Percentiles rank a stretch among this genome's conserved stretches.
phyloP scores from a whole-genome alignment of 495 filamentous ascomycete genomes.

The Lophium mytilinum region DNA sequence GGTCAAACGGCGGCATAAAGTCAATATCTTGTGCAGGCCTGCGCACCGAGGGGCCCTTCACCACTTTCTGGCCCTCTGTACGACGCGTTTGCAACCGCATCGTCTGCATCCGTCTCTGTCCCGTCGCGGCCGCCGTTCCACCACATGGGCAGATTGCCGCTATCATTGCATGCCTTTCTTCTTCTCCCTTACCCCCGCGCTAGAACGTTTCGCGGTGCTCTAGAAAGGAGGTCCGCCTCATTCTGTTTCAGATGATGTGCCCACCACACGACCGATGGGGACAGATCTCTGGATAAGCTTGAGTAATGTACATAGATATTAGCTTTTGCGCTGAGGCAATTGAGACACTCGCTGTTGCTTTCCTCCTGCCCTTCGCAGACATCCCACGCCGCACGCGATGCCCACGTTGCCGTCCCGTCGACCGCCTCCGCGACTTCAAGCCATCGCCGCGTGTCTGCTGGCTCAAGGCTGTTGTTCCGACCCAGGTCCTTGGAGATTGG shows the following conservation, averaged over 20 bases:
- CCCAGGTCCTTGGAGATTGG: conserved; percentile 1
- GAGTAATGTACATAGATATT: too few relatives aligned
- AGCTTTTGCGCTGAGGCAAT: not conserved
- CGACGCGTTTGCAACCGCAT: too few relatives aligned
- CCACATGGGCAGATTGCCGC: not conserved
- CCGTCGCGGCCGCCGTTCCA: conserved; percentile 2
- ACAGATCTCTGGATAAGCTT: not conserved
- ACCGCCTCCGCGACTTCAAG: not conserved
- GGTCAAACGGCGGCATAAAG: not conserved
- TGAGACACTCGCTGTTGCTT: not conserved
- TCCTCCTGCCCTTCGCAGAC: not conserved
- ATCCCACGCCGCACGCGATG: not conserved
- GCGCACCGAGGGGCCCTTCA: too few relatives aligned
- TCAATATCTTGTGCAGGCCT: too few relatives aligned
- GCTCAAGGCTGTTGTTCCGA: not conserved
- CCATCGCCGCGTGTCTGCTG: not conserved
- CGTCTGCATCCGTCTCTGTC: too few relatives aligned
- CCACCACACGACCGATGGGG: not conserved
- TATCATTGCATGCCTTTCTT: conserved; percentile 7
- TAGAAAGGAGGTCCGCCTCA: conserved; percentile 18
- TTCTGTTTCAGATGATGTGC: conserved; percentile 11
- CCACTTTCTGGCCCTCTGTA: too few relatives aligned
- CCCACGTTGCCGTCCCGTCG: not conserved
- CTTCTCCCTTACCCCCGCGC: conserved; percentile 18
- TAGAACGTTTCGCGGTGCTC: conserved; percentile 19